These are phyloP conservation scores for Pythium vanterpoolii DNA, from an alignment of 352 stramenopile genomes.

Conservation along the genomic window DNA sequence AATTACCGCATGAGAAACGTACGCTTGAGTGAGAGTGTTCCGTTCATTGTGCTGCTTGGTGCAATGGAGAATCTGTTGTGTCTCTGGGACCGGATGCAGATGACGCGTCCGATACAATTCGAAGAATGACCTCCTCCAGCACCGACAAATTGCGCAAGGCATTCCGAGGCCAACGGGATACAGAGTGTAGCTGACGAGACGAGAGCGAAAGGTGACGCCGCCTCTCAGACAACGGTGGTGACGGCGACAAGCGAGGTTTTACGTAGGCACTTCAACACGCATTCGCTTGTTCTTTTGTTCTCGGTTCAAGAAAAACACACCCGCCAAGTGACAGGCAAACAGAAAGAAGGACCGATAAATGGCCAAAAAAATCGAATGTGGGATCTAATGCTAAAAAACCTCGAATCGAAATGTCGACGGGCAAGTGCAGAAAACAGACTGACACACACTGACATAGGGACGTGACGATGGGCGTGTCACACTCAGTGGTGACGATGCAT, in stretches of 20 bases:
- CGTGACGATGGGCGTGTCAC: constrained; percentile 23
- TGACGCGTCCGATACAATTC: constrained; percentile 15
- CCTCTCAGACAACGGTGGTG: constrained; percentile 10
- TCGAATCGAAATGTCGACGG: background rate
- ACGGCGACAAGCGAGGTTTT: constrained; percentile 17
- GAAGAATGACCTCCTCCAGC: constrained; percentile 9
- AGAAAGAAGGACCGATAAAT: background rate
- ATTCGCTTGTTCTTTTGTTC: too few species aligned
- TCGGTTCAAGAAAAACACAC: background rate
- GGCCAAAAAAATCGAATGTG: background rate
- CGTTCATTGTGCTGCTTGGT: constrained; percentile 16
- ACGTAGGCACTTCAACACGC: constrained; percentile 25
- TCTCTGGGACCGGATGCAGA: background rate
- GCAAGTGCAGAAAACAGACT: constrained; percentile 7
- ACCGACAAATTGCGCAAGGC: background rate
- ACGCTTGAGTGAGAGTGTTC: constrained; percentile 20
- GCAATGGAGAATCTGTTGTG: background rate
- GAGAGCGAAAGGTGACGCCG: constrained; percentile 22
- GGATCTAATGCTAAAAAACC: constrained; percentile 1
- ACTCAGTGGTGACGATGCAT: constrained; percentile 16
- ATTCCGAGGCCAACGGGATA: background rate
- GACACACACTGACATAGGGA: constrained; percentile 11
- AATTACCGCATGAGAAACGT: background rate
- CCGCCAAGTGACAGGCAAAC: background rate
- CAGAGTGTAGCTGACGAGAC: background rate